Base-by-base conservation (phyloP, 202 grass and related monocot genomes). In the Musa balbisiana region DNA sequence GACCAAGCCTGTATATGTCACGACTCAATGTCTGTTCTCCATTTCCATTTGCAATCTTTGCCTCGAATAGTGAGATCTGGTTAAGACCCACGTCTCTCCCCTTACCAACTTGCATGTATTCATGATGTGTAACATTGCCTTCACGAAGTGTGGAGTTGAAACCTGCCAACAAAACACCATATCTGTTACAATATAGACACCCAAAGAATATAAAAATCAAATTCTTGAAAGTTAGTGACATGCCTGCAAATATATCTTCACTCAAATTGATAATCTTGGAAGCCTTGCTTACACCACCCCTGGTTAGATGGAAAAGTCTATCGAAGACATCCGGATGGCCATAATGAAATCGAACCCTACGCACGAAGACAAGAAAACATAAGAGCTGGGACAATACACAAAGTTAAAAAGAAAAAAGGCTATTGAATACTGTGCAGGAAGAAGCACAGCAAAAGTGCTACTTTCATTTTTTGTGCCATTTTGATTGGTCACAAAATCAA, bases 51-150 rank as follows among this genome's bases (percentile, higher is more conserved):
- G 93, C 93, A 74, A 97, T 87, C 79, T 91, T 97, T 21, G 90
- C 93, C 80, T 97, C 93, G 70, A 97, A 97, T 58, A 93, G 50
- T 74, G 93, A 97, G 52, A 97, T 97, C 70, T 97, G 93, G 67
- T 97, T 97, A 54, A 97, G 90, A 79, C 90, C 88, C 29, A 93
- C 93, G 76, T 97, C 93, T 84, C 88, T 93, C 62, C 93, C 93
- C 83, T 97, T 97, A 79, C 93, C 90, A 85, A 97, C 90, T 91
- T 97, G 93, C 88, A 97, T 89, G 79, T 97, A 97, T 80, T 97
- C 93, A 71, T 97, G 90, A 91, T 97, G 93, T 60, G 93, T 97
- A 59, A 97, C 93, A 52, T 92, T 97, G 80, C 93, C 93, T 87
- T 93, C 90, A 59, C 93, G 88, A 80, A 97, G 64, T 55, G 90